Evolutionary conservation across 1,284 basidiomycete species (phyloP), one percentile per base, ranked within the genome.

Genomic region (Tremellales sp.): DNA sequence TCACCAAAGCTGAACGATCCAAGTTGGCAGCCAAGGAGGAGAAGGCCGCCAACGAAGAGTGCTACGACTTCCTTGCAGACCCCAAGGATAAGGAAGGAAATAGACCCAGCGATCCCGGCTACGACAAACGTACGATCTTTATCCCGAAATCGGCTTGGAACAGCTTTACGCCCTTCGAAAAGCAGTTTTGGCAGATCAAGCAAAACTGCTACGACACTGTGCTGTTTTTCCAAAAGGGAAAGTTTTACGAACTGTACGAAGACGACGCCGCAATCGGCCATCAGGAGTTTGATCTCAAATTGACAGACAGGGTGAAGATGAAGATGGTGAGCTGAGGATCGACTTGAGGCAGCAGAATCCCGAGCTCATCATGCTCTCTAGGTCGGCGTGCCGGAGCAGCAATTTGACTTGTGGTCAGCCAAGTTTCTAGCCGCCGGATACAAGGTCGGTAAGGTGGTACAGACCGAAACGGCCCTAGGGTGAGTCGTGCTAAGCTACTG

Each of bases 401-500:
- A 85, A 1, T 95, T 98, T 71, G 91, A 94, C 62, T 60, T 63
- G 27, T 73, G 71, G 71, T 69, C 75, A 14, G 68, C 72, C 40
- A 79, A 78, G 50, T 76, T 78, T 59, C 63, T 74, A 3, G 74
- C 65, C 2, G 62, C 72, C 78, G 92, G 93, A 0, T 90, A 95
- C 76, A 97, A 97, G 74, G 90, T 98, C 47, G 95, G 95, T 14
- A 83, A 90, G 13, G 95, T 98, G 9, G 94, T 97, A 65, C 95
- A 99, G 73, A 84, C 85, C 2, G 95, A 99, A 74, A 99, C 95
- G 0, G 92, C 87, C 2, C 74, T 82, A 13, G 81, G 78, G 55
- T 71, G 42, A 56, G 67, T 50, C 21, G 4, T 60, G 2, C 7
- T 8, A 3, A 6, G 13, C 28, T 31, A 27, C 18, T 24, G n/a